phyloP scores from a whole-genome alignment of 306 rosid species.

The Acacia melanoxylon region DNA sequence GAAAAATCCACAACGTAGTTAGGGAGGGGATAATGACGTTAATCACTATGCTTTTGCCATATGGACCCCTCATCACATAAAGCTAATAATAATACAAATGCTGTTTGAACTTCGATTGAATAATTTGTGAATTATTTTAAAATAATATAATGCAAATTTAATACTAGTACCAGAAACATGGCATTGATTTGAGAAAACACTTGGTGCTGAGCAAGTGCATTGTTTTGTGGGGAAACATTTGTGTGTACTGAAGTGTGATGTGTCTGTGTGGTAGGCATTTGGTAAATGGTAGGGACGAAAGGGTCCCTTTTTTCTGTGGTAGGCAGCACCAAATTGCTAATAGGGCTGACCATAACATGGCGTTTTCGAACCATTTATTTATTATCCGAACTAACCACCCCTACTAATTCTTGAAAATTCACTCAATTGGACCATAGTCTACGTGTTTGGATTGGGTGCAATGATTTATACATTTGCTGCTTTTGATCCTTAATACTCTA shows the following conservation, averaged over 20 bases:
- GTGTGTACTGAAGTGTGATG: background rate
- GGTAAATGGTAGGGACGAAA: background rate
- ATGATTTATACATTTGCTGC: background rate
- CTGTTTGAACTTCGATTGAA: background rate
- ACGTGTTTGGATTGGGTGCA: background rate
- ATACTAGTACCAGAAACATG: background rate
- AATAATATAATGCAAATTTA: too few relatives aligned
- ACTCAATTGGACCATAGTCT: background rate
- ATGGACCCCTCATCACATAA: background rate
- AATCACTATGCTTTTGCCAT: background rate
- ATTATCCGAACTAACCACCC: background rate
- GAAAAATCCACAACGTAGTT: background rate
- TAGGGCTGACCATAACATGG: background rate
- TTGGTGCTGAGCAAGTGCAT: background rate
- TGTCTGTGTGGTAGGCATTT: background rate
- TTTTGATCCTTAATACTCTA: too few relatives aligned
- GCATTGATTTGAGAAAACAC: background rate
- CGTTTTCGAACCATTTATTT: background rate
- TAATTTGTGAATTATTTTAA: background rate
- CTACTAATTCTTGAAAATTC: background rate
- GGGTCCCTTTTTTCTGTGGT: background rate
- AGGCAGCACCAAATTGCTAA: background rate
- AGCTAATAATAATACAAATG: background rate
- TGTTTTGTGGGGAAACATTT: constrained; percentile 5
- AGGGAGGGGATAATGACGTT: background rate